Percentiles rank a stretch among this genome's conserved stretches.
Evolutionary conservation across 148 eudicot species (phyloP).

Genomic region (Fagopyrum tataricum): DNA sequence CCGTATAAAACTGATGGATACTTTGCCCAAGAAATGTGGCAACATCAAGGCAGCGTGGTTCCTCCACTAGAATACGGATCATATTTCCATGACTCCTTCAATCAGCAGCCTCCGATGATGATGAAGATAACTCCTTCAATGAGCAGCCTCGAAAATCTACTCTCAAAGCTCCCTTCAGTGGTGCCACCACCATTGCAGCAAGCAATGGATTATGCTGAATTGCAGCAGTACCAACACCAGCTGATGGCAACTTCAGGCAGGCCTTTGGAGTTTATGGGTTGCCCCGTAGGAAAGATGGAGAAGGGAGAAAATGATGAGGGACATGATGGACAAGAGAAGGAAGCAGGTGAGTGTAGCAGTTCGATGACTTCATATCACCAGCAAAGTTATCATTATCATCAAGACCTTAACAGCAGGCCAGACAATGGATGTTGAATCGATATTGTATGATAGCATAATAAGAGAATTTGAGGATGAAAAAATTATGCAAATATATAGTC

Average conservation of each 20-base stretch:
- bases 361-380: constrained; percentile 12
- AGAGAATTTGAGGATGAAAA: too few relatives aligned
- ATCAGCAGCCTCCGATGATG: constrained; percentile 24
- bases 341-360: constrained; percentile 11
- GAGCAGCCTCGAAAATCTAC: constrained; percentile 96
- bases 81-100: not conserved
- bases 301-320: constrained; percentile 6
- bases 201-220: not conserved
- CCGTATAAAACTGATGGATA: constrained; percentile 33
- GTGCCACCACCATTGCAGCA: constrained; percentile 27
- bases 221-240: constrained; percentile 6
- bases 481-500: too few relatives aligned
- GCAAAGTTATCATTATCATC: not conserved
- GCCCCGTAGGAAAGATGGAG: not conserved
- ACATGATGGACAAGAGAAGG: not conserved
- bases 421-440: constrained; percentile 8
- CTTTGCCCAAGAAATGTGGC: constrained; percentile 38
- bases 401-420: constrained; percentile 10
- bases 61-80: constrained; percentile 24
- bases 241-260: not conserved
- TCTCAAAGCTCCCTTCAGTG: constrained; percentile 86
- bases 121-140: constrained; percentile 79
- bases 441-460: too few relatives aligned
- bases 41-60: constrained; percentile 21
- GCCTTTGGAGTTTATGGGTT: constrained; percentile 12